Evolutionary conservation across 352 stramenopile genomes (phyloP).

Genomic region (Phytophthora cactorum): DNA sequence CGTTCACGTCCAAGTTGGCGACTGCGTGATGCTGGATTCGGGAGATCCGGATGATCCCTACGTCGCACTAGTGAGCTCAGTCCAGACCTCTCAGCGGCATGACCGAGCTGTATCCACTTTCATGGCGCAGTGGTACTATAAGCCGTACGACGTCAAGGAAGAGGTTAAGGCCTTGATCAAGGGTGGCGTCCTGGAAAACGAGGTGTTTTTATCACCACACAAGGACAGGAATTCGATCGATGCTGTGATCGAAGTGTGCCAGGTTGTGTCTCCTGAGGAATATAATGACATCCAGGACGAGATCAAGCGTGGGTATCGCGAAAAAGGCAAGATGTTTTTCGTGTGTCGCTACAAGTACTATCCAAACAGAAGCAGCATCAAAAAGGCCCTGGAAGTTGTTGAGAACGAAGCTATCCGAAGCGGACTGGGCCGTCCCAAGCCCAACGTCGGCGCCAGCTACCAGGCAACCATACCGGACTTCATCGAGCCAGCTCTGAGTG

Average conservation of each 20-base stretch:
- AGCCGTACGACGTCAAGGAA: constrained; percentile 71
- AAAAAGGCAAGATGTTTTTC: constrained; percentile 69
- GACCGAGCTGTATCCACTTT: constrained; percentile 58
- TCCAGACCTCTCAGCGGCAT: constrained; percentile 67
- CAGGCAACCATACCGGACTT: constrained; percentile 63
- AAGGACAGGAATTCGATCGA: constrained; percentile 88
- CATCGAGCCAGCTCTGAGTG: constrained; percentile 23
- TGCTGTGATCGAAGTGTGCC: constrained; percentile 74
- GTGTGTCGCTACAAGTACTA: constrained; percentile 89
- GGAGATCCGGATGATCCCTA: constrained; percentile 67
- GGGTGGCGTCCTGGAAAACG: constrained; percentile 63
- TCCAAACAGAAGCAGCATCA: constrained; percentile 61
- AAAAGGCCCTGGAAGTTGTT: constrained; percentile 71
- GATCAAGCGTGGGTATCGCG: constrained; percentile 72
- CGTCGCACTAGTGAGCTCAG: constrained; percentile 76
- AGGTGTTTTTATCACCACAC: constrained; percentile 87
- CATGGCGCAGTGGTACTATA: constrained; percentile 89
- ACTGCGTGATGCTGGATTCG: constrained; percentile 84
- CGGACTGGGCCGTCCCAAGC: constrained; percentile 64
- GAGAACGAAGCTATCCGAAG: constrained; percentile 77
- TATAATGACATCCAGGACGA: constrained; percentile 76
- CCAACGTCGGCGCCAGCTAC: constrained; percentile 69
- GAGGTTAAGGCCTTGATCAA: constrained; percentile 68
- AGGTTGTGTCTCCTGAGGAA: constrained; percentile 77
- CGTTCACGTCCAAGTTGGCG: constrained; percentile 70